Evolutionary conservation across 2,329 filamentous ascomycete species (phyloP).

Genomic region (Chaetomium sp.): DNA sequence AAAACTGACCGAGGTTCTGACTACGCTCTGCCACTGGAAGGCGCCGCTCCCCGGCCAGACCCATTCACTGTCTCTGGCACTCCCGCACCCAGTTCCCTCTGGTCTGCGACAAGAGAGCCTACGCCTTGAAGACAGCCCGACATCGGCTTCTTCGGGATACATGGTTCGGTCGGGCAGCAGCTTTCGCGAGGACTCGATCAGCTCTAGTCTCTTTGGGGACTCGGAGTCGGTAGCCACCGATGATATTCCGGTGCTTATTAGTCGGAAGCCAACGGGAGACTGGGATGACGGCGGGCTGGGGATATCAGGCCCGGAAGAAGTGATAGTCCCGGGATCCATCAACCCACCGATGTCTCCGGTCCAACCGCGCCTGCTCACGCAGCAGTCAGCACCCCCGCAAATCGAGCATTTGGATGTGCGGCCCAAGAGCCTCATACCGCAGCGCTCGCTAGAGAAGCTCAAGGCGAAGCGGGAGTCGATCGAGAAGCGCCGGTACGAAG

Average conservation of each 20-base stretch:
- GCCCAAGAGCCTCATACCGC: constrained; percentile 42
- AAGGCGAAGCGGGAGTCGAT: constrained; percentile 67
- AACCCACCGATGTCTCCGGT: constrained; percentile 40
- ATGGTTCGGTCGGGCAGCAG: constrained; percentile 65
- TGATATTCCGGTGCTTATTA: constrained; percentile 69
- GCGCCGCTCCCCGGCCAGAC: constrained; percentile 52
- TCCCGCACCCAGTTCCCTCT: constrained; percentile 56
- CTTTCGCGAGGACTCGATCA: constrained; percentile 80
- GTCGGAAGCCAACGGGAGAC: constrained; percentile 66
- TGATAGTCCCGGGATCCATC: constrained; percentile 31
- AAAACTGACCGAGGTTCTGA: constrained; percentile 83
- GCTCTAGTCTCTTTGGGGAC: constrained; percentile 82
- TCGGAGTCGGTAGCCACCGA: constrained; percentile 72
- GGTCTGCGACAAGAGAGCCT: constrained; percentile 58
- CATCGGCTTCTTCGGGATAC: constrained; percentile 68
- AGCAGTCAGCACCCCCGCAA: constrained; percentile 58
- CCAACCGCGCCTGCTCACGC: constrained; percentile 44
- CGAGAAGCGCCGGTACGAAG: constrained; percentile 66
- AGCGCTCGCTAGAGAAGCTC: constrained; percentile 66
- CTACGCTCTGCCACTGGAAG: constrained; percentile 89
- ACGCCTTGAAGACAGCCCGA: constrained; percentile 73
- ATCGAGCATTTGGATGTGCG: constrained; percentile 45
- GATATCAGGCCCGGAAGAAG: constrained; percentile 56
- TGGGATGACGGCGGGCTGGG: constrained; percentile 76
- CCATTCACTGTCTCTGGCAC: constrained; percentile 37